These are phyloP conservation scores for Tylopilus sp. DNA, from an alignment of 1,284 basidiomycete species.

Conservation along the genomic window DNA sequence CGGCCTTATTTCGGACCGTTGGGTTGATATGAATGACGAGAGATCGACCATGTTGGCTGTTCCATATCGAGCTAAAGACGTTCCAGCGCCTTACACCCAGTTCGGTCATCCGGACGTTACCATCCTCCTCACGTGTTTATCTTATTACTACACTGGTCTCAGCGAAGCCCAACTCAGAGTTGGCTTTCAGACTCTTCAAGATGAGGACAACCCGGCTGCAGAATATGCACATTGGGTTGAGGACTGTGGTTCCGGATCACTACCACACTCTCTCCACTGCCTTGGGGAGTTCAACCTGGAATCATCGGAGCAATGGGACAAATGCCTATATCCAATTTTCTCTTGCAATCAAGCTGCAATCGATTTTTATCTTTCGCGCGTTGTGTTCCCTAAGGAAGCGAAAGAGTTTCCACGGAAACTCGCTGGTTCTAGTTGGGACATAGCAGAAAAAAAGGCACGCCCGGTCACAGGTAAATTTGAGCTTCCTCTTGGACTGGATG, in stretches of 20 bases:
- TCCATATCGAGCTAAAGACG: not conserved
- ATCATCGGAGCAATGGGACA: conserved; percentile 47
- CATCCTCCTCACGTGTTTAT: not conserved
- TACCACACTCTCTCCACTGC: conserved; percentile 43
- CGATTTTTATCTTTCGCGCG: conserved; percentile 57
- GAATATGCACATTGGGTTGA: conserved; percentile 57
- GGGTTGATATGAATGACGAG: not conserved
- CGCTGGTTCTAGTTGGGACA: conserved; percentile 60
- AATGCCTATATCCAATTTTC: conserved; percentile 47
- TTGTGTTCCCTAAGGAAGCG: conserved; percentile 34
- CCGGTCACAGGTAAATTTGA: conserved; percentile 14
- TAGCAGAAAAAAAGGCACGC: conserved; percentile 44
- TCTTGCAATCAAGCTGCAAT: conserved; percentile 50
- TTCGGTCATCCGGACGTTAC: not conserved
- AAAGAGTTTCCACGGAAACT: conserved; percentile 59
- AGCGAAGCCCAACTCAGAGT: conserved; percentile 46
- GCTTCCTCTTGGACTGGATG: too few species aligned
- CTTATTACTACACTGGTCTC: conserved; percentile 57
- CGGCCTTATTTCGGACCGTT: not conserved
- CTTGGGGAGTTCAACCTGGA: conserved; percentile 53
- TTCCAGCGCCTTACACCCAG: not conserved
- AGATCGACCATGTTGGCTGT: conserved; percentile 28
- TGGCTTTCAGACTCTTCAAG: conserved; percentile 52
- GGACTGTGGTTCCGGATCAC: not conserved
- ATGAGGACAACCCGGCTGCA: conserved; percentile 52